Conservation (phyloP, 2,329 filamentous ascomycete species). For the Aspergillus ustus region DNA sequence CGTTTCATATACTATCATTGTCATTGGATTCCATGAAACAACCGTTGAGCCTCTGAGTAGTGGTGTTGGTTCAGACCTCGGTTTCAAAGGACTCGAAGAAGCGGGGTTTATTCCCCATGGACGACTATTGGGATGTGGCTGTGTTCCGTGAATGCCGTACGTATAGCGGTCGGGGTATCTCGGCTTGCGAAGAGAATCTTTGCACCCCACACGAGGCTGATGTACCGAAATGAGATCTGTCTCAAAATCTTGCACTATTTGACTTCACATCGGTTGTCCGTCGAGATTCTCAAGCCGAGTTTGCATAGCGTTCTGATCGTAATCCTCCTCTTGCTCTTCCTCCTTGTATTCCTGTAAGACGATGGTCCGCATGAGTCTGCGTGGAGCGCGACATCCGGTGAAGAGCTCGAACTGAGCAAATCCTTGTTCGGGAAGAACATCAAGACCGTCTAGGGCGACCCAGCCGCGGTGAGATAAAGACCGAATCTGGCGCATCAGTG, state of each 20-base stretch:
- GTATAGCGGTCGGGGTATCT: neutral
- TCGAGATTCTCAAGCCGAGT: constrained; percentile 37
- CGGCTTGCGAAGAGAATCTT: neutral
- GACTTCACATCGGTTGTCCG: constrained; percentile 39
- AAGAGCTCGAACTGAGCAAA: constrained; percentile 48
- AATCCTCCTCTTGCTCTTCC: constrained; percentile 33
- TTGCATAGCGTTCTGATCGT: constrained; percentile 35
- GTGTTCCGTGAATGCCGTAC: neutral
- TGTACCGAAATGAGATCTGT: neutral
- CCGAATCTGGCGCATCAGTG: constrained; percentile 43
- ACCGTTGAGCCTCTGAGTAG: neutral
- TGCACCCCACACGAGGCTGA: neutral
- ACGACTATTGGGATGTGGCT: neutral
- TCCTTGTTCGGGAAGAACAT: constrained; percentile 46
- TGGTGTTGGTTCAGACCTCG: neutral
- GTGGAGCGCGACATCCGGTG: constrained; percentile 44
- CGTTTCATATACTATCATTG: neutral
- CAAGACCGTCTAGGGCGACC: constrained; percentile 46
- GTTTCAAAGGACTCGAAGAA: neutral
- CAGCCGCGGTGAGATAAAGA: constrained; percentile 42
- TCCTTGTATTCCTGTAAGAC: constrained; percentile 43
- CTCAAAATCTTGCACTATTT: neutral
- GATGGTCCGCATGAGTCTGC: constrained; percentile 43
- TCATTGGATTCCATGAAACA: neutral
- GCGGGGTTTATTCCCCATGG: neutral